phyloP scores from a whole-genome alignment of 2,329 filamentous ascomycete species.

The Stemphylium lycopersici region DNA sequence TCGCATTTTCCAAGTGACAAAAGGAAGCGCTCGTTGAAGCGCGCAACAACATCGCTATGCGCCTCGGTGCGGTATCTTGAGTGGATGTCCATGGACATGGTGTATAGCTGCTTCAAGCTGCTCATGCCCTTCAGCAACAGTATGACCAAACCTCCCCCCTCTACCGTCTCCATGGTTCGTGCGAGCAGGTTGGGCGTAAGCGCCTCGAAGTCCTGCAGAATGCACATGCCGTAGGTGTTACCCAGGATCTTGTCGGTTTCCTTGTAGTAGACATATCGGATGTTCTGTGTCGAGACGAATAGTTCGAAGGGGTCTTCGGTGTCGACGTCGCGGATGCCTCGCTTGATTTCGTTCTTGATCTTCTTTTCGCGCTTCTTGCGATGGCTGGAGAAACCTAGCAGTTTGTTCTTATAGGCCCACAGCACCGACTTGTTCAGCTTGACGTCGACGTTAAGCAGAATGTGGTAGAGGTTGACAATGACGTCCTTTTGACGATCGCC shows the following conservation, averaged over 20 bases:
- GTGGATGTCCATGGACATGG: constrained; percentile 96
- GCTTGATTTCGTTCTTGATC: constrained; percentile 98
- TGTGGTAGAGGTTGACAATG: constrained; percentile 92
- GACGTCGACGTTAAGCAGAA: constrained; percentile 86
- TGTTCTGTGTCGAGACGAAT: constrained; percentile 94
- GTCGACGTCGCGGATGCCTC: constrained; percentile 90
- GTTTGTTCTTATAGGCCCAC: constrained; percentile 98
- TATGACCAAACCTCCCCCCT: constrained; percentile 90
- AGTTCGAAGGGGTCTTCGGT: constrained; percentile 95
- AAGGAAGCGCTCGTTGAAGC: constrained; percentile 98
- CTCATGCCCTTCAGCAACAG: constrained; percentile 94
- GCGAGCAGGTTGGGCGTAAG: constrained; percentile 96
- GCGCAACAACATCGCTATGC: constrained; percentile 89
- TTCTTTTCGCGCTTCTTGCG: constrained; percentile 98
- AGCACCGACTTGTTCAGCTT: constrained; percentile 96
- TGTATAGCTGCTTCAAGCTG: constrained; percentile 96
- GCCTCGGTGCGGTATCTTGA: constrained; percentile 95
- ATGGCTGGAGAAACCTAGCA: constrained; percentile 90
- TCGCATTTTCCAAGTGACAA: constrained; percentile 94
- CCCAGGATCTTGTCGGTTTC: constrained; percentile 98
- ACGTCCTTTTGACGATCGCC: constrained; percentile 95
- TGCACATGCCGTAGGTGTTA: constrained; percentile 98
- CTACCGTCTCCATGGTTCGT: constrained; percentile 94
- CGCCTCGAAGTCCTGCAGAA: constrained; percentile 96
- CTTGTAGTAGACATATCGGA: constrained; percentile 99